A percentile compares a stretch with the other conserved stretches of the same genome.
These are phyloP conservation scores for Ceratocystis harringtonii DNA, from an alignment of 2,329 filamentous ascomycete genomes.

Conservation along the genomic window DNA sequence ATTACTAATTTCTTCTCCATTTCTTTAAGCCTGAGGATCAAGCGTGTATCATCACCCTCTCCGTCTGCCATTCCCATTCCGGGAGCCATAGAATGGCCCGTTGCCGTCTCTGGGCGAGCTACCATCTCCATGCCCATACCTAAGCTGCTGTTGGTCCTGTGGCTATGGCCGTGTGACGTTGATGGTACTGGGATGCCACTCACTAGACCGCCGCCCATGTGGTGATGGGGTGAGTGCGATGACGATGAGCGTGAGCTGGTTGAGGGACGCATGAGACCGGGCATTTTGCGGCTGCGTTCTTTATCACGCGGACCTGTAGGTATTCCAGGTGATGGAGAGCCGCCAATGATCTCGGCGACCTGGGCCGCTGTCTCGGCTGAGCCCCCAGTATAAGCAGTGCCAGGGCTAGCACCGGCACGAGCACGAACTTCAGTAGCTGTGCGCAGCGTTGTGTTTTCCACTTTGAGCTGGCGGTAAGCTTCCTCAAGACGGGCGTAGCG, in stretches of 20 bases:
- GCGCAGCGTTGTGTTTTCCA: conserved; percentile 54
- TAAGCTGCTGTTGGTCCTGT: conserved; percentile 16
- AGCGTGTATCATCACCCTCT: conserved; percentile 47
- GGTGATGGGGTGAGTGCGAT: conserved; percentile 16
- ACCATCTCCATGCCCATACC: conserved; percentile 14
- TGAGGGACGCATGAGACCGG: conserved; percentile 21
- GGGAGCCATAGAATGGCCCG: conserved; percentile 15
- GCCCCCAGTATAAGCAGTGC: conserved; percentile 24
- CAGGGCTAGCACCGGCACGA: conserved; percentile 33
- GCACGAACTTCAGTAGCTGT: conserved; percentile 45
- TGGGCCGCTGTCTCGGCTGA: conserved; percentile 23
- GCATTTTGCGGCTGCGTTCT: conserved; percentile 24
- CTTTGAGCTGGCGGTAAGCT: conserved; percentile 46
- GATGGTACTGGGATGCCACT: conserved; percentile 14
- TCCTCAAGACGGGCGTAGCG: conserved; percentile 43
- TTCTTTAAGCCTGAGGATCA: conserved; percentile 74
- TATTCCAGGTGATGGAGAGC: conserved; percentile 39
- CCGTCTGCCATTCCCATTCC: conserved; percentile 18
- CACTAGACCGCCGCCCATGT: not conserved
- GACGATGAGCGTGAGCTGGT: conserved; percentile 23
- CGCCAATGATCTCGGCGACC: conserved; percentile 20
- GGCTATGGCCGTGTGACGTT: conserved; percentile 15
- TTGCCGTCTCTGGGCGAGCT: conserved; percentile 16
- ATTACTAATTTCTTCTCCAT: conserved; percentile 78
- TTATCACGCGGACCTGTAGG: conserved; percentile 39